phyloP scores from a whole-genome alignment of 768 basidiomycete species.

The Phylloporus rhodoxanthus region DNA sequence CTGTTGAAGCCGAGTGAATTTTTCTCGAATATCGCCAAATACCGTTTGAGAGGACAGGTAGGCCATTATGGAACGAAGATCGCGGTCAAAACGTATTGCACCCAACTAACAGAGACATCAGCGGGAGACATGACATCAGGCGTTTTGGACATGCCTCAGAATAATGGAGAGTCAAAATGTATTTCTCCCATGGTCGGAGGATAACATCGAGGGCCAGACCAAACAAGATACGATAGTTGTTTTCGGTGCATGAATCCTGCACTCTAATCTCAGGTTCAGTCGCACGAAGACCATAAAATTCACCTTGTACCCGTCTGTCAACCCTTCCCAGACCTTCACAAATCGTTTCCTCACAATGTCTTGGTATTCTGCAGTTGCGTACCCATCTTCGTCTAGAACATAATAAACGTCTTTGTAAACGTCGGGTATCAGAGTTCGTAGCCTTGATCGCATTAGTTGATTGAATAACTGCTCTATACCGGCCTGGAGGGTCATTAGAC shows the following conservation, averaged over 20 bases:
- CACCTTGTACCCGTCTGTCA: slow-evolving; percentile 87
- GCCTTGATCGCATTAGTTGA: slow-evolving; percentile 81
- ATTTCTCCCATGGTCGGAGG: slow-evolving; percentile 94
- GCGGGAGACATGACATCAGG: background rate
- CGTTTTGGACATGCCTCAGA: slow-evolving; percentile 59
- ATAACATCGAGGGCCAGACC: slow-evolving; percentile 79
- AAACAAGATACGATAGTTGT: slow-evolving; percentile 83
- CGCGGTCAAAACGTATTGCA: slow-evolving; percentile 91
- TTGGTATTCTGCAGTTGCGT: slow-evolving; percentile 75
- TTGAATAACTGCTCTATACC: slow-evolving; percentile 95
- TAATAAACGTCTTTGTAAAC: slow-evolving; percentile 90
- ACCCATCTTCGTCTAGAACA: slow-evolving; percentile 82
- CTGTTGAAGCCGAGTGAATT: slow-evolving; percentile 88
- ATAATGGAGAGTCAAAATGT: slow-evolving; percentile 71
- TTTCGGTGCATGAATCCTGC: slow-evolving; percentile 83
- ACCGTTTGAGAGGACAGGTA: slow-evolving; percentile 84
- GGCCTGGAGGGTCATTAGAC: slow-evolving; percentile 37
- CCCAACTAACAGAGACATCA: slow-evolving; percentile 58
- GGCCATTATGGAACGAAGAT: slow-evolving; percentile 75
- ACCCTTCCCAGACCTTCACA: slow-evolving; percentile 77
- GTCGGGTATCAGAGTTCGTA: slow-evolving; percentile 79
- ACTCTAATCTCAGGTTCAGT: slow-evolving; percentile 1
- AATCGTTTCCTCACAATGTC: slow-evolving; percentile 89
- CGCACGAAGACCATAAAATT: background rate
- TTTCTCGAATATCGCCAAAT: slow-evolving; percentile 88